phyloP scores from a whole-genome alignment of 2,329 filamentous ascomycete genomes.

The Paraphaeosphaeria minitans region DNA sequence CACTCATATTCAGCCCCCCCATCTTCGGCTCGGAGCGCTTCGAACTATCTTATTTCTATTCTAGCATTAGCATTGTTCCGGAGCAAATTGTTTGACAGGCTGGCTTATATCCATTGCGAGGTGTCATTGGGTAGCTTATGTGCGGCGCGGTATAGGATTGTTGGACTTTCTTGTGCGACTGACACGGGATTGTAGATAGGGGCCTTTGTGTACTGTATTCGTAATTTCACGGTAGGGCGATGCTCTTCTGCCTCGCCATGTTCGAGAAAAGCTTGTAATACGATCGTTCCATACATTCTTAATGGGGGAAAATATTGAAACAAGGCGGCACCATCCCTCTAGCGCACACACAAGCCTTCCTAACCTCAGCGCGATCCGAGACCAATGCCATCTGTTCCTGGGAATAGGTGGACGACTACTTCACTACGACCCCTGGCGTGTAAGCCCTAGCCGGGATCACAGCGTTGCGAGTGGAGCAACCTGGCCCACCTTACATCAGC shows the following conservation, averaged over 20 bases:
- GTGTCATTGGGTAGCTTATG: conserved; percentile 28
- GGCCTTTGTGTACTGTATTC: conserved; percentile 26
- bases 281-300: not conserved
- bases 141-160: not conserved
- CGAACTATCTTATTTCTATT: conserved; percentile 25
- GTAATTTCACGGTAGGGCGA: not conserved
- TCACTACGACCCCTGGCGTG: not conserved
- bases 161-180: not conserved
- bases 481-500: not conserved
- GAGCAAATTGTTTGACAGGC: conserved; percentile 36
- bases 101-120: conserved; percentile 35
- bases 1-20: not conserved
- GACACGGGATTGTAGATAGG: not conserved
- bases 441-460: not conserved
- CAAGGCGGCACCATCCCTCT: no score
- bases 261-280: not conserved
- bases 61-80: conserved; percentile 41
- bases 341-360: no score
- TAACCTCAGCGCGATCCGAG: no score
- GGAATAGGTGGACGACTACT: no score
- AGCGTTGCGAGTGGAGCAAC: not conserved
- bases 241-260: not conserved
- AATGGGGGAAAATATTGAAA: no score
- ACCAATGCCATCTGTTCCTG: no score
- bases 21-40: conserved; percentile 4